Conservation (phyloP, 495 filamentous ascomycete species). For the Trichoderma virens region DNA sequence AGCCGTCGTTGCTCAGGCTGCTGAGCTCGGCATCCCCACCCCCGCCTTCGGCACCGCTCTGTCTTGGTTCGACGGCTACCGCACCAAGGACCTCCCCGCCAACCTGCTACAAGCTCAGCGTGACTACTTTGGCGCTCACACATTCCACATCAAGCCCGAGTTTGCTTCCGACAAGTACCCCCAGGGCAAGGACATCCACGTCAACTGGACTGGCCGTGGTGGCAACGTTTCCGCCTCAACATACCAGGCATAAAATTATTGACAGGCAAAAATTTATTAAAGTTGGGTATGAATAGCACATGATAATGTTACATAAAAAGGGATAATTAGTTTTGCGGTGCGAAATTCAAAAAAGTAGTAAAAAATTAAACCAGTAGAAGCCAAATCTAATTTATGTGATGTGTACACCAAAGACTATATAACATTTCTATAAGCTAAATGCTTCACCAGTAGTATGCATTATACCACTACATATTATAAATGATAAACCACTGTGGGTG, state of each 20-base stretch:
- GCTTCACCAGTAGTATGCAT: no score
- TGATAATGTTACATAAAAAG: constrained; percentile 6
- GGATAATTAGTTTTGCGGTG: neutral
- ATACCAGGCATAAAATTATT: constrained; percentile 73
- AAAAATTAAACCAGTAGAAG: neutral
- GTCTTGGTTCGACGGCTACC: constrained; percentile 96
- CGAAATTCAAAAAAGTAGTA: neutral
- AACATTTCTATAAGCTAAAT: no score
- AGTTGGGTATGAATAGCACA: constrained; percentile 8
- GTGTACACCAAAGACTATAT: no score
- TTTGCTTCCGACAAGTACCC: constrained; percentile 74
- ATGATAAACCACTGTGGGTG: no score
- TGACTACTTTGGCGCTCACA: constrained; percentile 99
- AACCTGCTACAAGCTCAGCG: constrained; percentile 97
- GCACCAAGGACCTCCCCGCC: constrained; percentile 88
- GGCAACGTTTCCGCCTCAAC: constrained; percentile 95
- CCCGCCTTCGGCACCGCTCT: constrained; percentile 95
- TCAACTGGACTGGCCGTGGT: constrained; percentile 98
- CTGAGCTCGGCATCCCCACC: constrained; percentile 87
- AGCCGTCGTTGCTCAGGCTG: constrained; percentile 85
- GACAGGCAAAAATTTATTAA: constrained; percentile 10
- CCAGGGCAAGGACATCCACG: constrained; percentile 85
- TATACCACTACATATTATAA: no score
- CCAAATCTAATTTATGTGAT: neutral
- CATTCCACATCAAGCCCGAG: constrained; percentile 96